These are phyloP conservation scores for Moringa oleifera DNA, from an alignment of 345 rosid species.

Conservation along the genomic window DNA sequence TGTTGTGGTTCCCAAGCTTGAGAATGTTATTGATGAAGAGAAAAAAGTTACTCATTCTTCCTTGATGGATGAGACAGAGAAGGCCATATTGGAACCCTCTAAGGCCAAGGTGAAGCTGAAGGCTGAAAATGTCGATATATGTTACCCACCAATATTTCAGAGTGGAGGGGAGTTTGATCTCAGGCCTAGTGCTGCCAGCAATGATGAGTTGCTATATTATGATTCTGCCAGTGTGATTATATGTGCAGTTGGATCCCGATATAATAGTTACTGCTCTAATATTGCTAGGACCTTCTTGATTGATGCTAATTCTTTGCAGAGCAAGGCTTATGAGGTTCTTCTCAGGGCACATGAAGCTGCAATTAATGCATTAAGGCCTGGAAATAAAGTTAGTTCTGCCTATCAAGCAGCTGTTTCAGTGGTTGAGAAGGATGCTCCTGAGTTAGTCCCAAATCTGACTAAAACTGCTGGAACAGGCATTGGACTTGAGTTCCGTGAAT, in stretches of 20 bases:
- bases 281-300: conserved; percentile 78
- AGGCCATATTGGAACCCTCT: conserved; percentile 77
- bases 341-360: conserved; percentile 93
- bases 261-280: conserved; percentile 91
- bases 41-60: conserved; percentile 73
- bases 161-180: conserved; percentile 94
- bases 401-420: conserved; percentile 79
- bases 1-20: conserved; percentile 85
- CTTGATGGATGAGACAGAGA: conserved; percentile 88
- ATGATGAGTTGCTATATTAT: conserved; percentile 66
- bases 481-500: conserved; percentile 94
- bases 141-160: conserved; percentile 95
- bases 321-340: conserved; percentile 87
- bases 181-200: conserved; percentile 91
- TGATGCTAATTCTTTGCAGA: conserved; percentile 77
- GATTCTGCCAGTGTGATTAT: conserved; percentile 86
- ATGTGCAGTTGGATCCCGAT: conserved; percentile 82
- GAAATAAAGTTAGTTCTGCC: conserved; percentile 55
- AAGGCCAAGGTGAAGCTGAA: conserved; percentile 76
- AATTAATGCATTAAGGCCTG: conserved; percentile 62
- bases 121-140: conserved; percentile 88
- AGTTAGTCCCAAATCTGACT: conserved; percentile 60
- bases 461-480: conserved; percentile 97
- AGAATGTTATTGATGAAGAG: conserved; percentile 88
- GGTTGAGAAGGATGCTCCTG: conserved; percentile 80